These are phyloP conservation scores for Trichomonas gallinae DNA, from an alignment of 208 protist genomes.

Conservation along the genomic window DNA sequence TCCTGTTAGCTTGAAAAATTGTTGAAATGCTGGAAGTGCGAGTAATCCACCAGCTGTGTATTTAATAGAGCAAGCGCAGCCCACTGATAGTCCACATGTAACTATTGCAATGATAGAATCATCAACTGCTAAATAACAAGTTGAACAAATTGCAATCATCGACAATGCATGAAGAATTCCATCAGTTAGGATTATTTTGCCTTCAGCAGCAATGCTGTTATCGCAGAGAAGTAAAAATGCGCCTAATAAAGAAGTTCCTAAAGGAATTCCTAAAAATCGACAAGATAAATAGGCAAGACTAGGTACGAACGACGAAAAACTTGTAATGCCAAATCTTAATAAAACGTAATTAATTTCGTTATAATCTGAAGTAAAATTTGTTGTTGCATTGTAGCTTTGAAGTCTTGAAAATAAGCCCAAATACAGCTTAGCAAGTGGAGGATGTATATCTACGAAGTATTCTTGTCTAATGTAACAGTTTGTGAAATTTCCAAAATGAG, in stretches of 20 bases:
- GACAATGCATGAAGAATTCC: neutral
- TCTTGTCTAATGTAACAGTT: slow-evolving; percentile 16
- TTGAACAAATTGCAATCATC: neutral
- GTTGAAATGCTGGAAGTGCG: neutral
- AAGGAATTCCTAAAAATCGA: neutral
- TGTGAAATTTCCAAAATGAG: slow-evolving; percentile 29
- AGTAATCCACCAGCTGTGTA: neutral
- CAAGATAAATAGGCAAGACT: neutral
- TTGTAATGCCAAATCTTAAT: neutral
- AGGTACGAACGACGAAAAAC: neutral
- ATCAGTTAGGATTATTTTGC: neutral
- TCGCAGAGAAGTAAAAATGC: neutral
- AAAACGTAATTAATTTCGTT: neutral
- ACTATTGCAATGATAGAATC: neutral
- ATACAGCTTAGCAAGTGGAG: slow-evolving; percentile 24
- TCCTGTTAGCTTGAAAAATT: neutral
- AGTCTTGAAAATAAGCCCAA: neutral
- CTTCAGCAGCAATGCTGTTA: neutral
- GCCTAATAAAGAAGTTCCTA: neutral
- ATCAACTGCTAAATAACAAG: neutral
- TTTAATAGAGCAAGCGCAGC: neutral
- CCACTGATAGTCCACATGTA: neutral
- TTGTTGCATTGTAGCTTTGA: neutral
- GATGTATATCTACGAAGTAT: slow-evolving; percentile 30
- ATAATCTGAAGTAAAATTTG: neutral